These are phyloP conservation scores for Boletellus ananas DNA, from an alignment of 768 basidiomycete genomes.

Conservation along the genomic window DNA sequence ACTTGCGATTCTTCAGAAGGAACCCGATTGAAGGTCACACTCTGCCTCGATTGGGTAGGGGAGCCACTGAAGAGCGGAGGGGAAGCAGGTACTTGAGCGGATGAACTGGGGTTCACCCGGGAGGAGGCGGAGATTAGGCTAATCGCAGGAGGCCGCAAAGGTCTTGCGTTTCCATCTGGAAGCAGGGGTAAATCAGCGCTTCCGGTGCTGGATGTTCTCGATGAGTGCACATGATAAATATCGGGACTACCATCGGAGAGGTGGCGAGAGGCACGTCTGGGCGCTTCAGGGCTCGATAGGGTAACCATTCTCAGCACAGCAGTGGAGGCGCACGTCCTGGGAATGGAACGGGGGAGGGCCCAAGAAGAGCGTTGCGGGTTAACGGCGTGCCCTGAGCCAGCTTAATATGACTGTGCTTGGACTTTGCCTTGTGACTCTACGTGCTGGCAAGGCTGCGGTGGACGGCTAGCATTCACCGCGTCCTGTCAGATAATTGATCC, in stretches of 20 bases:
- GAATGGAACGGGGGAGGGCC: not conserved
- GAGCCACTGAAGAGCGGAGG: slow-evolving; percentile 27
- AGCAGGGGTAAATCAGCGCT: slow-evolving; percentile 33
- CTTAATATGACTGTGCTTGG: not conserved
- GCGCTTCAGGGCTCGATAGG: slow-evolving; percentile 52
- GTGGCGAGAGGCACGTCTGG: slow-evolving; percentile 30
- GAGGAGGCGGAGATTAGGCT: slow-evolving; percentile 43
- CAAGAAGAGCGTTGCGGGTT: not conserved
- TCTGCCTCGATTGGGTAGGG: slow-evolving; percentile 38
- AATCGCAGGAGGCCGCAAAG: slow-evolving; percentile 26
- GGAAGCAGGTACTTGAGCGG: slow-evolving; percentile 9
- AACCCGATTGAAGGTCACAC: slow-evolving; percentile 40
- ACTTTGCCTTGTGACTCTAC: slow-evolving; percentile 1
- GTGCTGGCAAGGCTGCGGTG: not conserved
- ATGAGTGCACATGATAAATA: not conserved
- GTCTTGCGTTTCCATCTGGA: slow-evolving; percentile 7
- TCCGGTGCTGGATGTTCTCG: slow-evolving; percentile 24
- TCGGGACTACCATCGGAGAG: slow-evolving; percentile 9
- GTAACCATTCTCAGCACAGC: slow-evolving; percentile 24
- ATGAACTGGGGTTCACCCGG: slow-evolving; percentile 47
- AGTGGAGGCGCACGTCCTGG: slow-evolving; percentile 4
- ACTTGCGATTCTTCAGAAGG: slow-evolving; percentile 44
- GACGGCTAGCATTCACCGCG: slow-evolving; percentile 4
- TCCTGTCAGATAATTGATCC: not conserved
- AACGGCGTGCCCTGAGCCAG: not conserved